Base-by-base conservation (phyloP, 495 filamentous ascomycete species). In the Aspergillus heteromorphus region DNA sequence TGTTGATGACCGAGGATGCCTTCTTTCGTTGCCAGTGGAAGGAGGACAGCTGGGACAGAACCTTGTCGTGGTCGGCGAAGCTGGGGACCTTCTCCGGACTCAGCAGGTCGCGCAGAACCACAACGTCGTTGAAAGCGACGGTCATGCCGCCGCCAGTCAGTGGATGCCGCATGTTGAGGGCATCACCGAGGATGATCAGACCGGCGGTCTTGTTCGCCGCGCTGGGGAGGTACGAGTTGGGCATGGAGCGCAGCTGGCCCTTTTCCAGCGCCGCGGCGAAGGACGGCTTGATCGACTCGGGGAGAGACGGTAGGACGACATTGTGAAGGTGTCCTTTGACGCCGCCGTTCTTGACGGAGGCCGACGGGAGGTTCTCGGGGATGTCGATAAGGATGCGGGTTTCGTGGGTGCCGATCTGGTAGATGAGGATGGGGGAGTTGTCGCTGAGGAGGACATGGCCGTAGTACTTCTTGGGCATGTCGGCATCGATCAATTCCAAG, bases 141-240 rank as follows among this genome's bases (percentile, higher is more conserved):
- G 92, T 96, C 92, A 97, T 97, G 58, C 92, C 92, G 59, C 92
- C 92, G 49, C 92, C 92, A 0, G 92, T 97, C 11, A 97, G 74
- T 0, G 92, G 92, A 73, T 97, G 92, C 4, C 92, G 88, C 92
- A 97, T 97, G 72, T 97, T 97, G 74, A 92, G 84, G 7, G 92
- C 92, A 70, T 97, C 92, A 53, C 92, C 92, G 17, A 96, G 73
- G 25, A 98, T 72, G 31, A 95, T 74, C 56, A 97, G 73, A 10
- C 93, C 93, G 0, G 85, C 81, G 2, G 84, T 80, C 41, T 78
- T 80, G 57, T 84, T 82, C 42, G 86, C 84, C 9, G 83, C 78
- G 0, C 92, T 81, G 14, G 93, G 90, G 4, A 97, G 81, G 77
- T 86, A 98, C 34, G 83, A 88, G 70, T 97, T 97, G 6, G 93